A percentile compares a stretch with the other conserved stretches of the same genome.
Conservation (phyloP, 306 rosid genomes). For the Glycine latifolia region DNA sequence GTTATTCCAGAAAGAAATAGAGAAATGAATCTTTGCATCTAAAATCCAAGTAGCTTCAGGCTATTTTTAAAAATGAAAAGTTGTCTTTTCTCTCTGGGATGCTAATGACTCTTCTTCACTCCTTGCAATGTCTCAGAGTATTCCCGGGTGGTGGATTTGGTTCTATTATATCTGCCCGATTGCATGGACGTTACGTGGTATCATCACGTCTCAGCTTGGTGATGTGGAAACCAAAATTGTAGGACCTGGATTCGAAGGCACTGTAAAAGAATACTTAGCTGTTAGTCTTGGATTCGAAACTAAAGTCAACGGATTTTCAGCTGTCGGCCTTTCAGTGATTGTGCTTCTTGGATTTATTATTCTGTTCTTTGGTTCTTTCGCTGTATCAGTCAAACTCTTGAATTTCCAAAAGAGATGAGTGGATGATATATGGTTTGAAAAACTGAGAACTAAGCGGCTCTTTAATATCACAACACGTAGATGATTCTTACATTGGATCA, state of each 20-base stretch:
- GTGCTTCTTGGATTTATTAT: constrained; percentile 68
- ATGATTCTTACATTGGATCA: constrained; percentile 17
- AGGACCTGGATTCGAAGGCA: constrained; percentile 79
- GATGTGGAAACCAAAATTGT: constrained; percentile 66
- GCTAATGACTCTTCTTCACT: constrained; percentile 4
- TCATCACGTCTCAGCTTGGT: constrained; percentile 90
- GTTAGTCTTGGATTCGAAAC: constrained; percentile 62
- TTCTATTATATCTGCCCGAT: constrained; percentile 87
- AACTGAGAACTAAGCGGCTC: neutral
- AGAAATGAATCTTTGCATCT: too few relatives aligned
- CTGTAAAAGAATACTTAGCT: constrained; percentile 72
- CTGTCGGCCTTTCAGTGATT: constrained; percentile 55
- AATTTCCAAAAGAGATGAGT: constrained; percentile 84
- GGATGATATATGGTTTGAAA: neutral
- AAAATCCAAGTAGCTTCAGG: neutral
- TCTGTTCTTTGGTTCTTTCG: constrained; percentile 73
- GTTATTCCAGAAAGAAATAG: too few relatives aligned
- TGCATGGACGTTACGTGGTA: constrained; percentile 90
- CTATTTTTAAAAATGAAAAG: too few relatives aligned
- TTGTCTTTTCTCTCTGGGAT: neutral
- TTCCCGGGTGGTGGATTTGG: constrained; percentile 96
- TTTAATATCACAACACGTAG: neutral
- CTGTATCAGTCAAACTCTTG: constrained; percentile 71
- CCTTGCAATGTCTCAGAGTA: constrained; percentile 52
- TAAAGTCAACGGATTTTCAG: constrained; percentile 61